Conservation (phyloP, 1,284 basidiomycete genomes). For the Amylostereum areolatum region DNA sequence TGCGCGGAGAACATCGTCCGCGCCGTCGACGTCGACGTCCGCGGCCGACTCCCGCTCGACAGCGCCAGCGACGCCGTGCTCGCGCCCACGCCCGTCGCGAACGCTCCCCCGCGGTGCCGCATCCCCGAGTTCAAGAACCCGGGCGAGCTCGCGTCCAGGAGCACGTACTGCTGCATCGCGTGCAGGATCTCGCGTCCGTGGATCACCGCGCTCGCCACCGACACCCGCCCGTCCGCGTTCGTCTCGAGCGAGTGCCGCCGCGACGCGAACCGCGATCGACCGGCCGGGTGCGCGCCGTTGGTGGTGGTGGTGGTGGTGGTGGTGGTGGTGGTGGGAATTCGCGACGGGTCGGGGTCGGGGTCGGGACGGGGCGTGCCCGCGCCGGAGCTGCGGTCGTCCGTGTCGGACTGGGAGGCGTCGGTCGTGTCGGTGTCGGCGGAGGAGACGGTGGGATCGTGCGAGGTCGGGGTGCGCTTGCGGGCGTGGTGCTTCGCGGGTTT, state of each 20-base stretch:
- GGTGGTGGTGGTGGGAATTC: not conserved
- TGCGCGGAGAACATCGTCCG: no score
- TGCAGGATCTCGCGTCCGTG: slow-evolving; percentile 10
- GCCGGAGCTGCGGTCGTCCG: no score
- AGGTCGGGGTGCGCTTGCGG: no score
- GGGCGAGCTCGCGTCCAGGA: slow-evolving; percentile 14
- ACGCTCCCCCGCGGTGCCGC: no score
- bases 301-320: no score
- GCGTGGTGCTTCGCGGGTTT: no score
- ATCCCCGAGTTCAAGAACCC: slow-evolving; percentile 5
- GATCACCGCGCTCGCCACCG: slow-evolving; percentile 3
- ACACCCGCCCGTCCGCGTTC: not conserved
- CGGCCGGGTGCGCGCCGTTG: not conserved
- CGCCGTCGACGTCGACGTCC: slow-evolving; percentile 1
- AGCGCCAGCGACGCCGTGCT: no score
- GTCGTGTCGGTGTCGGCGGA: no score
- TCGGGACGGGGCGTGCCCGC: not conserved
- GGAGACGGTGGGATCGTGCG: not conserved
- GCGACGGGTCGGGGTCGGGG: not conserved
- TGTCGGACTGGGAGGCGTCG: no score
- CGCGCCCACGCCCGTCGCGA: no score
- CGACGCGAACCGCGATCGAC: not conserved
- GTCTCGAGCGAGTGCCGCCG: not conserved
- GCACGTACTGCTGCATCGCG: slow-evolving; percentile 14
- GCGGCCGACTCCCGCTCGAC: not conserved